A percentile compares a stretch with the other conserved stretches of the same genome.
Conservation (phyloP, 805 yeast species). For the Teunomyces kruisii region DNA sequence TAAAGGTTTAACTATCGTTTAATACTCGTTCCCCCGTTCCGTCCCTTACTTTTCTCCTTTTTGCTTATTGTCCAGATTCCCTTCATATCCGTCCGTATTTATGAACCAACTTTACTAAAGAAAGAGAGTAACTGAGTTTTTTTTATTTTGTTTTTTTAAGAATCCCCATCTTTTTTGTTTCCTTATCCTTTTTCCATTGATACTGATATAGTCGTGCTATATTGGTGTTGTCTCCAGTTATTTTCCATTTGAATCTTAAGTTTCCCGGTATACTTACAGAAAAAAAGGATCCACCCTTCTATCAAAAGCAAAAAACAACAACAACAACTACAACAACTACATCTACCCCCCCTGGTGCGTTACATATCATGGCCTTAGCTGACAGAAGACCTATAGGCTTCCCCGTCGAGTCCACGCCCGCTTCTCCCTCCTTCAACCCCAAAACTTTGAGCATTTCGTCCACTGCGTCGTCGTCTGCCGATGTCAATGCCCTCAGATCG, state of each 20-base stretch:
- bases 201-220: conserved; percentile 3
- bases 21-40: background rate
- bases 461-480: background rate
- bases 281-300: background rate
- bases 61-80: background rate
- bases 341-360: too few species aligned
- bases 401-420: conserved; percentile 49
- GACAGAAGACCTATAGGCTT: conserved; percentile 63
- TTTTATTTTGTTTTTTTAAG: conserved; percentile 3
- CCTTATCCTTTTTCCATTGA: conserved; percentile 5
- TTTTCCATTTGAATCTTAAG: background rate
- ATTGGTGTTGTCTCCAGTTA: conserved; percentile 7
- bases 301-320: background rate
- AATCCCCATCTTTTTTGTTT: conserved; percentile 1
- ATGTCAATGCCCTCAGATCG: conserved; percentile 2
- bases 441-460: conserved; percentile 17
- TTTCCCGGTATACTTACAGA: too few species aligned
- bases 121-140: conserved; percentile 8
- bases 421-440: conserved; percentile 43
- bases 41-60: background rate
- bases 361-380: conserved; percentile 56
- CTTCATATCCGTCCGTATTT: background rate
- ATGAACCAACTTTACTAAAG: conserved; percentile 7
- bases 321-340: background rate
- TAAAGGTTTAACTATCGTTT: conserved; percentile 8